Base-by-base conservation (phyloP, 2,329 filamentous ascomycete genomes). In the Fusarium cicatricum region DNA sequence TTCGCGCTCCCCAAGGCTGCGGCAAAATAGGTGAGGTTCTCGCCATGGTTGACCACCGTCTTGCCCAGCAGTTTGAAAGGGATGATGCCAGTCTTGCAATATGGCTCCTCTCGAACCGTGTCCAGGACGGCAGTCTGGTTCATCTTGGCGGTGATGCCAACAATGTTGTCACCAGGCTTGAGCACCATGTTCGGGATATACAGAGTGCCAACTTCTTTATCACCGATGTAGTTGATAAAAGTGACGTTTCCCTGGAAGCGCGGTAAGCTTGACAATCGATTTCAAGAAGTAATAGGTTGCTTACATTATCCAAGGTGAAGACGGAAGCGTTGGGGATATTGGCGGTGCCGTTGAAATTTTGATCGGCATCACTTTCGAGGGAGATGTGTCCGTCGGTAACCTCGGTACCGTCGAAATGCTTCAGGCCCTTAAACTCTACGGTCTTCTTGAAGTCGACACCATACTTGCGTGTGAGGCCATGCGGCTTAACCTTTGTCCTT, bases 281-380 rank as follows among this genome's bases (percentile, higher is more conserved):
- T 4, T 8, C 8, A 37, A 8, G 14, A n/a, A 16, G 36, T 34
- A 51, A 12, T 3, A 41, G 14, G 28, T 4, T 16, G 77, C 82
- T 74, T 75, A 86, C 84, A 65, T 90, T 82, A 29, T 88, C 82
- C 46, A 90, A 78, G n/a, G 81, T 85, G 68, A 88, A 80, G 45
- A 84, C 74, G 2, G 87, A 88, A 7, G 79, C 80, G 71, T 90
- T 91, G 62, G 85, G 86, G 44, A 90, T 86, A 52, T 77, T 76
- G 52, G 82, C 80, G 12, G 76, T 81, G 63, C 81, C 87, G 45
- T 80, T 74, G 74, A 90, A 87, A 75, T 90, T 90, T 69, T 81
- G 79, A 47, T 80, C 75, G 10, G 69, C 58, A 48, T 78, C 68
- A 12, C 67, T 52, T 23, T 70, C 64, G 16, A 80, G 65, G 29